A percentile compares a stretch with the other conserved stretches of the same genome.
phyloP scores from a whole-genome alignment of 371 early-diverging fungal genomes.

The Chytridiales sp. region DNA sequence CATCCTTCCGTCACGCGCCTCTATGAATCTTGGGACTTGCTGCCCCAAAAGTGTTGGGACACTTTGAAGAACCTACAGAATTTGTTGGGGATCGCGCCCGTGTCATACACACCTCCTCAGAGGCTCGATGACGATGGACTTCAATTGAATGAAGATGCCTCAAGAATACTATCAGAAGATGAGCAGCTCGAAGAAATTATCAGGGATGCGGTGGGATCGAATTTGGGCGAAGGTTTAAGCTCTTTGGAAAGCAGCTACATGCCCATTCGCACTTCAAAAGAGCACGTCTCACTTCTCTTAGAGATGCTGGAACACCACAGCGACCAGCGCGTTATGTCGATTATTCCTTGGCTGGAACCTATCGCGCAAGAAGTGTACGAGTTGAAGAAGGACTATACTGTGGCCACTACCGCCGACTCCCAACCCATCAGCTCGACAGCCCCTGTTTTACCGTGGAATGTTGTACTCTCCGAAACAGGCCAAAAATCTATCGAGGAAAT shows the following conservation, averaged over 20 bases:
- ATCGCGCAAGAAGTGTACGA: slow-evolving; percentile 1
- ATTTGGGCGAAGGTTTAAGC: background rate
- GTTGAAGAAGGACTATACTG: slow-evolving; percentile 3
- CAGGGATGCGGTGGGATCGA: background rate
- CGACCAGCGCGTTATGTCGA: background rate
- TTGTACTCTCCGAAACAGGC: slow-evolving; percentile 5
- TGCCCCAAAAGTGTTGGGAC: slow-evolving; percentile 2
- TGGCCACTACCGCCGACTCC: background rate
- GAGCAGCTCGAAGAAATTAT: too few relatives aligned
- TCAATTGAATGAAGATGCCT: too few relatives aligned
- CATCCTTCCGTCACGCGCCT: slow-evolving; percentile 14
- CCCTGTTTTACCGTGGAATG: too few relatives aligned
- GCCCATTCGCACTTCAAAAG: background rate
- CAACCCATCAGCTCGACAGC: background rate
- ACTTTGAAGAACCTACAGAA: slow-evolving; percentile 9
- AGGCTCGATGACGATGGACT: too few relatives aligned
- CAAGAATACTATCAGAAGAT: too few relatives aligned
- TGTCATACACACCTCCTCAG: too few relatives aligned
- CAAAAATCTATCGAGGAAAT: slow-evolving; percentile 3
- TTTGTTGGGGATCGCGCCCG: background rate
- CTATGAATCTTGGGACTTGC: slow-evolving; percentile 1
- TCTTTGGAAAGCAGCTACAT: background rate
- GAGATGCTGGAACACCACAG: slow-evolving; percentile 14
- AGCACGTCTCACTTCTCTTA: background rate
- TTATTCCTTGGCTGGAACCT: slow-evolving; percentile 9